Percentiles rank a stretch among this genome's conserved stretches.
These are phyloP conservation scores for Vanrija pseudolonga DNA, from an alignment of 1,284 basidiomycete species.

Conservation along the genomic window DNA sequence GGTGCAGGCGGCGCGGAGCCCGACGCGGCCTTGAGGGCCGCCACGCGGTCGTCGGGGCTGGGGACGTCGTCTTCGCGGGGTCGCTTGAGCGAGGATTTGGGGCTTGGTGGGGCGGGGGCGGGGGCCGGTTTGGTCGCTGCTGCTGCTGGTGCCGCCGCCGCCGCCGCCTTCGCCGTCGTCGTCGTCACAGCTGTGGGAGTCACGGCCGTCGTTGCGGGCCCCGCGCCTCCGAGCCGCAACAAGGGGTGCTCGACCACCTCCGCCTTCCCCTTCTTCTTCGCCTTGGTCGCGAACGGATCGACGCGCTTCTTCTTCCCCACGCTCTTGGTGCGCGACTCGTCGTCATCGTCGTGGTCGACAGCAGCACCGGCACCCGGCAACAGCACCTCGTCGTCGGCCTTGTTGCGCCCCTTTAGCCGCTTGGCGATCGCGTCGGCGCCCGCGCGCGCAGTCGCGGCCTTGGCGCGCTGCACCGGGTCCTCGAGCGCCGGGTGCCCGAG, in stretches of 20 bases:
- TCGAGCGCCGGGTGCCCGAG: slow-evolving; percentile 36
- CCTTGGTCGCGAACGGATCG: slow-evolving; percentile 24
- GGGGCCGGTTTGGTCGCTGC: neutral
- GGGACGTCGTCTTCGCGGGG: no score
- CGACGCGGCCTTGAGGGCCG: neutral
- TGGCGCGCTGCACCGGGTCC: slow-evolving; percentile 4
- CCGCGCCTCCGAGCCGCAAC: slow-evolving; percentile 2
- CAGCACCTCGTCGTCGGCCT: slow-evolving; percentile 4
- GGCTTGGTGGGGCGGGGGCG: neutral
- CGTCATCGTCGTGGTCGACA: slow-evolving; percentile 4
- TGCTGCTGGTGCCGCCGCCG: neutral
- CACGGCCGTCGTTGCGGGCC: neutral
- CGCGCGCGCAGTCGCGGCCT: slow-evolving; percentile 1
- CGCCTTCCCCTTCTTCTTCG: slow-evolving; percentile 26
- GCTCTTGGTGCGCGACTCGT: slow-evolving; percentile 19
- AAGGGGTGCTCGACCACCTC: slow-evolving; percentile 4
- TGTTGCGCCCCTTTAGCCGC: slow-evolving; percentile 5
- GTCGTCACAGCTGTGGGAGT: neutral
- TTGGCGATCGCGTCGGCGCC: slow-evolving; percentile 13
- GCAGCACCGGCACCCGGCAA: neutral
- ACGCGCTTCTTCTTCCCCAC: slow-evolving; percentile 24
- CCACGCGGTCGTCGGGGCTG: no score
- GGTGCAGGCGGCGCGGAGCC: no score
- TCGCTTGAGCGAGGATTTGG: neutral
- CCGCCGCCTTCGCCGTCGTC: neutral